phyloP scores from a whole-genome alignment of 1,284 basidiomycete genomes.

The Puccinia polysora region DNA sequence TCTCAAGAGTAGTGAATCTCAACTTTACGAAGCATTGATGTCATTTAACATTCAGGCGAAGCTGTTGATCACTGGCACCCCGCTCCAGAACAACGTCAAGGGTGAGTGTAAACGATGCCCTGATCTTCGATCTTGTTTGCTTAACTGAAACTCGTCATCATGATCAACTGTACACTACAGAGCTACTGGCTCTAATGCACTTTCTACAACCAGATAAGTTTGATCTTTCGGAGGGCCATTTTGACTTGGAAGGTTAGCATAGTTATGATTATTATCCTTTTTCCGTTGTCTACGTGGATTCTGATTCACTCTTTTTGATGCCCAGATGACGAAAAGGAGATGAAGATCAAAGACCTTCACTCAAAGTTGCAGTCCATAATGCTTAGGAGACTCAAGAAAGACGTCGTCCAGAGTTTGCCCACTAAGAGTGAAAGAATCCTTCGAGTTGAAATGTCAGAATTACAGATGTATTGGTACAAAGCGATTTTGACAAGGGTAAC shows the following conservation, averaged over 20 bases:
- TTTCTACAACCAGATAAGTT: slow-evolving; percentile 99
- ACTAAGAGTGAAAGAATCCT: slow-evolving; percentile 98
- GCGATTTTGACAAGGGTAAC: slow-evolving; percentile 89
- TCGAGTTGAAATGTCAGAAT: slow-evolving; percentile 92
- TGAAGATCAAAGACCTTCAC: slow-evolving; percentile 91
- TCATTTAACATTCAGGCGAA: slow-evolving; percentile 85
- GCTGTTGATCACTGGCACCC: slow-evolving; percentile 95
- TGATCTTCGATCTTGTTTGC: background rate
- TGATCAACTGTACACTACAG: slow-evolving; percentile 56
- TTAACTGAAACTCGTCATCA: background rate
- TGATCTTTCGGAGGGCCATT: slow-evolving; percentile 53
- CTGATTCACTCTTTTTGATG: slow-evolving; percentile 21
- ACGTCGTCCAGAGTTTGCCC: slow-evolving; percentile 93
- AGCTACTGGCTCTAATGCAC: slow-evolving; percentile 93
- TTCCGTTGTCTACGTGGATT: slow-evolving; percentile 44
- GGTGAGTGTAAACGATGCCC: slow-evolving; percentile 62
- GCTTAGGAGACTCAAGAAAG: slow-evolving; percentile 89
- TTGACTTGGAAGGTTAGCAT: slow-evolving; percentile 42
- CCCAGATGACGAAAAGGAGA: slow-evolving; percentile 78
- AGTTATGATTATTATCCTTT: slow-evolving; percentile 38
- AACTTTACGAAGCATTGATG: slow-evolving; percentile 88
- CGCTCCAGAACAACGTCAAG: slow-evolving; percentile 98
- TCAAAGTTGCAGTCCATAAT: slow-evolving; percentile 88
- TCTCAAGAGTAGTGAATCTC: slow-evolving; percentile 94
- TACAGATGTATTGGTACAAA: slow-evolving; percentile 99